Conservation (phyloP, 2,329 filamentous ascomycete species). For the Trichoderma harzianum region DNA sequence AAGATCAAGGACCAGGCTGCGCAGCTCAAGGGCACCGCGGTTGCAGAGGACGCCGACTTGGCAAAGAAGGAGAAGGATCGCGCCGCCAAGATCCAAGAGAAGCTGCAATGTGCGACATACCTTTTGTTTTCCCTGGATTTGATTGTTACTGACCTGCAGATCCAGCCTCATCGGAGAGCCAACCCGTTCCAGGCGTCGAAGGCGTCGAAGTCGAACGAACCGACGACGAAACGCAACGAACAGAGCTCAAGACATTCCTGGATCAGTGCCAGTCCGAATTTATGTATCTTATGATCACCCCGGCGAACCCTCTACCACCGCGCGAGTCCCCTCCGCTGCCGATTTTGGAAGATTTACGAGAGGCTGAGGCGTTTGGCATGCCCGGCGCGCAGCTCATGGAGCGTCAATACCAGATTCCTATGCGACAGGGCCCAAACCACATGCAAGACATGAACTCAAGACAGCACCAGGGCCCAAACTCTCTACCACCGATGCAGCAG, state of each 20-base stretch:
- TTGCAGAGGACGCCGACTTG: constrained; percentile 39
- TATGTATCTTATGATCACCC: constrained; percentile 65
- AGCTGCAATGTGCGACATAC: constrained; percentile 46
- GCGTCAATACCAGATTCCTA: constrained; percentile 38
- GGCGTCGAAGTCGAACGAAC: constrained; percentile 45
- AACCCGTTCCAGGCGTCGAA: constrained; percentile 43
- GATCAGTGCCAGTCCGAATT: constrained; percentile 65
- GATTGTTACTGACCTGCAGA: constrained; percentile 20
- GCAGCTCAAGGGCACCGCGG: constrained; percentile 55
- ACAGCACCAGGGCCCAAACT: constrained; percentile 53
- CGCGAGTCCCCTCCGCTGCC: constrained; percentile 59
- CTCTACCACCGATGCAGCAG: constrained; percentile 56
- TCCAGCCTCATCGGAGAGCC: constrained; percentile 37
- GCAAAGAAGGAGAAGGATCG: constrained; percentile 54
- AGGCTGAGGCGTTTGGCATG: constrained; percentile 50
- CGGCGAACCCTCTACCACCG: constrained; percentile 63
- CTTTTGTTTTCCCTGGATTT: constrained; percentile 6
- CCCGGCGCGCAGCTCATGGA: constrained; percentile 42
- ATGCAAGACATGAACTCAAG: constrained; percentile 52
- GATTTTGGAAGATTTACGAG: constrained; percentile 57
- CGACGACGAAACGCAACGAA: constrained; percentile 50
- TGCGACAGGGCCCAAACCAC: constrained; percentile 53
- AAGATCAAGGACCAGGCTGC: constrained; percentile 80
- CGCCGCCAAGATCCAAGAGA: constrained; percentile 53
- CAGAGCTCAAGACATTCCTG: constrained; percentile 57